A percentile compares a stretch with the other conserved stretches of the same genome.
These are phyloP conservation scores for Cladosporium halotolerans DNA, from an alignment of 2,329 filamentous ascomycete genomes.

Conservation along the genomic window DNA sequence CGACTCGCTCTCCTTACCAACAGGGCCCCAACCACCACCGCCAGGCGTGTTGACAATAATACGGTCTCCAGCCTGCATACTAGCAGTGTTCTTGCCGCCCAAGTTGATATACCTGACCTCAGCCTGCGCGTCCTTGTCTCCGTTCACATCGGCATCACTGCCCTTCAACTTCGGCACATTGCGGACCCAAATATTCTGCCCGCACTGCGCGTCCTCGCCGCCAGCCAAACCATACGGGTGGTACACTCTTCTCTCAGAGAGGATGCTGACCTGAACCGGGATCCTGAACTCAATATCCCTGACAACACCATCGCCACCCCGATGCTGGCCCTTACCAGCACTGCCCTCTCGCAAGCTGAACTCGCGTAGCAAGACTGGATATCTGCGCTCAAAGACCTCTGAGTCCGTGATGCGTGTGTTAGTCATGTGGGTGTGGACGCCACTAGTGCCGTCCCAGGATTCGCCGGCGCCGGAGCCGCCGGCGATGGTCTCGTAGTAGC, in stretches of 20 bases:
- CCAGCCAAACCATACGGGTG: slow-evolving; percentile 78
- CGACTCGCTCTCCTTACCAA: slow-evolving; percentile 51
- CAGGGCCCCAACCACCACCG: slow-evolving; percentile 68
- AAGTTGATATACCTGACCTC: slow-evolving; percentile 59
- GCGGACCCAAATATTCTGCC: slow-evolving; percentile 81
- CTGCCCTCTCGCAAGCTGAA: slow-evolving; percentile 60
- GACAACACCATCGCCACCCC: slow-evolving; percentile 70
- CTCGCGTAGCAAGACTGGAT: slow-evolving; percentile 65
- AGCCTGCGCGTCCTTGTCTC: slow-evolving; percentile 15
- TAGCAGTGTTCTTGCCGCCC: slow-evolving; percentile 72
- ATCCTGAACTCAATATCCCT: slow-evolving; percentile 77
- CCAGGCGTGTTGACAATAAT: slow-evolving; percentile 75
- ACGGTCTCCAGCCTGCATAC: slow-evolving; percentile 68
- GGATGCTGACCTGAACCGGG: slow-evolving; percentile 69
- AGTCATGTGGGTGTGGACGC: slow-evolving; percentile 81
- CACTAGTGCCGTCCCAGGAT: slow-evolving; percentile 65
- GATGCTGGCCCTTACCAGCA: slow-evolving; percentile 59
- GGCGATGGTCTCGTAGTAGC: slow-evolving; percentile 81
- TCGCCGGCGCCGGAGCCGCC: slow-evolving; percentile 70
- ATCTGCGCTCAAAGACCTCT: slow-evolving; percentile 71
- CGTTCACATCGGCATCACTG: slow-evolving; percentile 23
- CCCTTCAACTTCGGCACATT: slow-evolving; percentile 46
- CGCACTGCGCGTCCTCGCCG: slow-evolving; percentile 70
- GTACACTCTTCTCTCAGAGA: slow-evolving; percentile 70
- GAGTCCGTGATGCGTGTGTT: slow-evolving; percentile 79